A percentile compares a stretch with the other conserved stretches of the same genome.
Evolutionary conservation across 2,329 filamentous ascomycete genomes (phyloP).

Genomic region (Colletotrichum plurivorum): DNA sequence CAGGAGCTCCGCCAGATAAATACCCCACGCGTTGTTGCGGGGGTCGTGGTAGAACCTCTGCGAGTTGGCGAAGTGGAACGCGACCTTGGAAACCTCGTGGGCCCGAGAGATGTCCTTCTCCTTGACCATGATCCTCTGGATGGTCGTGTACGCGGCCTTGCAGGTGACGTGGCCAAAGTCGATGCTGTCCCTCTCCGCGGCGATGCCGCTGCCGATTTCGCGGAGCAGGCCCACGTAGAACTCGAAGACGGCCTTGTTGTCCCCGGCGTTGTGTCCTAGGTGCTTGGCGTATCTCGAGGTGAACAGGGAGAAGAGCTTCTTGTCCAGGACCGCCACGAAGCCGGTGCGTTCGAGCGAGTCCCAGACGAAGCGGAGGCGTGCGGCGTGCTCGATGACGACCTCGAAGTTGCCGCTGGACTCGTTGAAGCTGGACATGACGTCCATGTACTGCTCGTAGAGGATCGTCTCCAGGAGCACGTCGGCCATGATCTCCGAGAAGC

Average conservation of each 20-base stretch:
- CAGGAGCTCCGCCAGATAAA: constrained; percentile 60
- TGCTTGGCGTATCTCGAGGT: constrained; percentile 48
- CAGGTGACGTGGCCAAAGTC: constrained; percentile 57
- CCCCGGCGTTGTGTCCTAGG: constrained; percentile 43
- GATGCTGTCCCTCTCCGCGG: constrained; percentile 46
- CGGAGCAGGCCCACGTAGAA: constrained; percentile 58
- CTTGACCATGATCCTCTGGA: constrained; percentile 51
- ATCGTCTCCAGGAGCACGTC: constrained; percentile 53
- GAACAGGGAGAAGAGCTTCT: constrained; percentile 56
- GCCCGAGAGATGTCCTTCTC: constrained; percentile 56
- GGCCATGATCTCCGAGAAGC: constrained; percentile 59
- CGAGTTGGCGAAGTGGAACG: constrained; percentile 57
- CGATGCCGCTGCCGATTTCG: constrained; percentile 52
- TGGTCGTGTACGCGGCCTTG: constrained; percentile 45
- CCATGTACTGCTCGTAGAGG: constrained; percentile 54
- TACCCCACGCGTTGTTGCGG: constrained; percentile 57
- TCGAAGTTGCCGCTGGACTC: constrained; percentile 47
- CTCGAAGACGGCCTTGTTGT: constrained; percentile 49
- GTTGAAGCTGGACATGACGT: constrained; percentile 43
- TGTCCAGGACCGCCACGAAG: constrained; percentile 57
- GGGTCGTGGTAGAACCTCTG: constrained; percentile 57
- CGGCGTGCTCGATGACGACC: constrained; percentile 53
- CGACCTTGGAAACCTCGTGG: constrained; percentile 57
- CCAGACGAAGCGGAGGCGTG: constrained; percentile 55
- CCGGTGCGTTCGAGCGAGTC: constrained; percentile 44